phyloP scores from a whole-genome alignment of 441 rosid species.

The Monsonia emarginata region DNA sequence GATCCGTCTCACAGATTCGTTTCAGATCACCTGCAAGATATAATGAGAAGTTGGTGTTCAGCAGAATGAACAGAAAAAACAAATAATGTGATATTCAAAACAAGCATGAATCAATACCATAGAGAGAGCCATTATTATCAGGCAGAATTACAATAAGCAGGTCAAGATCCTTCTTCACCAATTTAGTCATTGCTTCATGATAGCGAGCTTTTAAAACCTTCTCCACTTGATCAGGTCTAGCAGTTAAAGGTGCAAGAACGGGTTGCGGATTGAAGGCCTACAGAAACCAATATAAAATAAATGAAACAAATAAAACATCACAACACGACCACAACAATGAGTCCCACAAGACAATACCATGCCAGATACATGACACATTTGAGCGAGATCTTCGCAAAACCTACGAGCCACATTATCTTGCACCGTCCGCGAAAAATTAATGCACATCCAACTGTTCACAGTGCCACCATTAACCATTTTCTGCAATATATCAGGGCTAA shows the following conservation, averaged over 20 bases:
- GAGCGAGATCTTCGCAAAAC: conserved; percentile 80
- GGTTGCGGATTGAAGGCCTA: conserved; percentile 90
- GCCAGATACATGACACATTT: conserved; percentile 93
- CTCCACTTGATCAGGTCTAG: conserved; percentile 90
- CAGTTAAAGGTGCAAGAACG: conserved; percentile 63
- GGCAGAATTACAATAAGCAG: conserved; percentile 80
- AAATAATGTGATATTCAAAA: neutral
- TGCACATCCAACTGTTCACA: conserved; percentile 82
- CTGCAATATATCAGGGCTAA: conserved; percentile 22
- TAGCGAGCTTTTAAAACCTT: conserved; percentile 83
- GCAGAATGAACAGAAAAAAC: neutral
- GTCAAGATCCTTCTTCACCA: conserved; percentile 86
- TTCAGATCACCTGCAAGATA: conserved; percentile 58
- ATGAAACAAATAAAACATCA: neutral
- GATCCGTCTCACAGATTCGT: conserved; percentile 84
- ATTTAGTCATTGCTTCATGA: conserved; percentile 61
- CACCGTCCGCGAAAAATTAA: conserved; percentile 82
- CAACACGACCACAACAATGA: neutral
- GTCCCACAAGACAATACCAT: conserved; percentile 41
- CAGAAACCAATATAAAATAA: conserved; percentile 6
- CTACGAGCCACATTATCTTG: conserved; percentile 83
- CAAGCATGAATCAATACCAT: conserved; percentile 41
- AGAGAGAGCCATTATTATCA: conserved; percentile 83
- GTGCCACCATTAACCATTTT: conserved; percentile 96
- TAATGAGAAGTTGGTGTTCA: neutral